A percentile compares a stretch with the other conserved stretches of the same genome.
Conservation (phyloP, 1,284 basidiomycete species). For the Naganishia liquefaciens region DNA sequence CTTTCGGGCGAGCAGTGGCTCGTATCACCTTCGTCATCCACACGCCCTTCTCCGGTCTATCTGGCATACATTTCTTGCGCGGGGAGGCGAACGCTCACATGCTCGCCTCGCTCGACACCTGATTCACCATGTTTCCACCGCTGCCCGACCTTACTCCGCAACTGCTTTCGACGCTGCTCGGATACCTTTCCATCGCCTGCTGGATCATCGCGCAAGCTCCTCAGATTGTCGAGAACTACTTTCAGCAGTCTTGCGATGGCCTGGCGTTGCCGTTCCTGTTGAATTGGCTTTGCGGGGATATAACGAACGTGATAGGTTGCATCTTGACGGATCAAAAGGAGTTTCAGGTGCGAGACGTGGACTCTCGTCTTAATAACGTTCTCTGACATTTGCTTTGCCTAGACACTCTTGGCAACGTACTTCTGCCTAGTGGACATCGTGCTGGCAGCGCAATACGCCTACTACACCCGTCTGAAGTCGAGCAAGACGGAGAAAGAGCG, state of each 20-base stretch:
- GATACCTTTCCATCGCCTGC: constrained; percentile 75
- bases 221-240: constrained; percentile 82
- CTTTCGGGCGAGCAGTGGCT: too few species aligned
- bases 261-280: constrained; percentile 84
- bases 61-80: too few species aligned
- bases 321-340: constrained; percentile 88
- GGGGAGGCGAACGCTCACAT: not conserved
- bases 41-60: too few species aligned
- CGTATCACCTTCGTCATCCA: too few species aligned
- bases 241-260: constrained; percentile 73
- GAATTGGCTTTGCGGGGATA: constrained; percentile 86
- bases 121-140: not conserved
- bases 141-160: constrained; percentile 17
- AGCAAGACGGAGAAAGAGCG: constrained; percentile 2
- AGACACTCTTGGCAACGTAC: constrained; percentile 86
- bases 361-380: not conserved
- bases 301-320: constrained; percentile 83
- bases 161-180: constrained; percentile 58
- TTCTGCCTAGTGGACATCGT: constrained; percentile 77
- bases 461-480: constrained; percentile 59
- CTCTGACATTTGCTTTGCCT: constrained; percentile 32
- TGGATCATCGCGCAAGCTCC: constrained; percentile 92
- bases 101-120: not conserved
- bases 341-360: constrained; percentile 68
- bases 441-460: constrained; percentile 73